Base-by-base conservation (phyloP, 2,329 filamentous ascomycete species). In the Phialocephala sp. region DNA sequence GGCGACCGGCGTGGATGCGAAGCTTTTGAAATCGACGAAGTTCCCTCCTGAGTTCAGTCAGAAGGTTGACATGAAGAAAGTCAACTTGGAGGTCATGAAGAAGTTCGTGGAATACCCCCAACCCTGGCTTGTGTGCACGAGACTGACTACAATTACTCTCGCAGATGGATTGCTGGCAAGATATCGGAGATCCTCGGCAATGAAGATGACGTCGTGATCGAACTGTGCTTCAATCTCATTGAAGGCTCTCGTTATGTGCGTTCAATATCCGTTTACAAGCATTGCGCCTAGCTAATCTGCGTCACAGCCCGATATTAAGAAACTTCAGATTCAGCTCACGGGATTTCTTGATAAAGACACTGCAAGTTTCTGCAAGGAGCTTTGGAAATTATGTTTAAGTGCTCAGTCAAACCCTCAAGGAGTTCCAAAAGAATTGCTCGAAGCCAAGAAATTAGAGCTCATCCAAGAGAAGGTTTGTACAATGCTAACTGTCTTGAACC, bases 21-120 rank as follows among this genome's bases (percentile, higher is more conserved):
- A 96, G 83, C 87, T 97, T 74, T 82, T 97, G 64, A 92, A 90
- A 84, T 89, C 90, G 79, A 98, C 94, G 63, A 97, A 96, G 76
- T 98, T 97, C 70, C 95, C 95, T 55, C 85, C 90, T 8, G 93
- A 97, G 76, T 99, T 98, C 81, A 94, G 87, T 76, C 89, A 92
- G 77, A 97, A 97, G 82, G 95, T 99, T 70, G 94, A 99, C 82
- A 97, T 96, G 87, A 88, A 89, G 73, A 98, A 98, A 82, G 93
- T 99, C 79, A 97, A 99, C 77, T 84, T 97, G 59, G 93, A 97
- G 79, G 92, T 99, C 63, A 97, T 99, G 89, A 97, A 97, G 85
- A 97, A 95, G 92, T 96, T 77, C 76, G 89, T 80, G 67, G 43
- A 60, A 59, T 60, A 43, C 61, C 74, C 41, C 55, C 68, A 61